These are phyloP conservation scores for Leccinum longicurvipes DNA, from an alignment of 768 basidiomycete genomes.

Conservation along the genomic window DNA sequence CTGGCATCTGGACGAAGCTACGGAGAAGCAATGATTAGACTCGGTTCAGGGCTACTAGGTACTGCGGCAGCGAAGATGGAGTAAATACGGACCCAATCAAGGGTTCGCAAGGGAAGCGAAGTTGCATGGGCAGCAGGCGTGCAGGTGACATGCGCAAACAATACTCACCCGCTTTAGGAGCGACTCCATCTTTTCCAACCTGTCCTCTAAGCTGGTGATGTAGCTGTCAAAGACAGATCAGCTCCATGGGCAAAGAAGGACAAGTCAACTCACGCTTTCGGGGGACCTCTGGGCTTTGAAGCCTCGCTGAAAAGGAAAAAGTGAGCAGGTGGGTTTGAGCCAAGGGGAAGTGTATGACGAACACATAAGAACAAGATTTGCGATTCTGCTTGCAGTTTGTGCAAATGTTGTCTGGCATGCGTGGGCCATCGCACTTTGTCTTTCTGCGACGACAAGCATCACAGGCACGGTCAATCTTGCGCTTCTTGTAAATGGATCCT, in stretches of 20 bases:
- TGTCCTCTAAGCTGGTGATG: constrained; percentile 57
- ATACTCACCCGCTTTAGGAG: constrained; percentile 48
- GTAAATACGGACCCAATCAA: background rate
- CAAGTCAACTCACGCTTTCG: constrained; percentile 53
- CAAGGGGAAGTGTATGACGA: constrained; percentile 20
- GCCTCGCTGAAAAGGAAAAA: constrained; percentile 41
- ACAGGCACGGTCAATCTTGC: constrained; percentile 54
- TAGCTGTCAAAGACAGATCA: constrained; percentile 37
- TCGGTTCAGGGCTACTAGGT: background rate
- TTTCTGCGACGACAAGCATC: constrained; percentile 58
- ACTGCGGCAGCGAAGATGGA: background rate
- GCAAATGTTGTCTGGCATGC: constrained; percentile 48
- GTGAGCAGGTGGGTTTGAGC: constrained; percentile 1
- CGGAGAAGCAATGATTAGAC: constrained; percentile 13
- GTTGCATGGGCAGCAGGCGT: background rate
- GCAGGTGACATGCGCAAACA: background rate
- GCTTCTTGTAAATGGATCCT: constrained; percentile 35
- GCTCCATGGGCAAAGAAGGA: background rate
- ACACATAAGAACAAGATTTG: constrained; percentile 62
- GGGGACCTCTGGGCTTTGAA: constrained; percentile 63
- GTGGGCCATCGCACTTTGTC: constrained; percentile 59
- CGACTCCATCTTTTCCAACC: constrained; percentile 52
- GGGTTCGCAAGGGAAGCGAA: background rate
- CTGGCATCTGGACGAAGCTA: constrained; percentile 63
- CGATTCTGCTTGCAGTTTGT: constrained; percentile 53